phyloP scores from a whole-genome alignment of 768 basidiomycete species.

The Suillus hirtellus region DNA sequence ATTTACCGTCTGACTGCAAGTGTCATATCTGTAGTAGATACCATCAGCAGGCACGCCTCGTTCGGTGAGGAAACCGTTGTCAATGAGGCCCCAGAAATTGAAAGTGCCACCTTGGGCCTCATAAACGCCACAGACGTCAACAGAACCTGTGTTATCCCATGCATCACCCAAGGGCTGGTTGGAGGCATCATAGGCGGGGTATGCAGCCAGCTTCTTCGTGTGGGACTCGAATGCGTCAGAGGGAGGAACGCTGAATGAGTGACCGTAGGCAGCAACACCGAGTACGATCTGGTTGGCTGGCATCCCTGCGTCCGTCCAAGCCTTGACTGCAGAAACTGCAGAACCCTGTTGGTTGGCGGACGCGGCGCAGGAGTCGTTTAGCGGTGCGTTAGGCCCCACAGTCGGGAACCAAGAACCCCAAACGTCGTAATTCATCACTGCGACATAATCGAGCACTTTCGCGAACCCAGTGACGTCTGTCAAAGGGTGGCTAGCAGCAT shows the following conservation, averaged over 20 bases:
- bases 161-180: slow-evolving; percentile 53
- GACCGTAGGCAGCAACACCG: slow-evolving; percentile 81
- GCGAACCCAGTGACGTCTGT: slow-evolving; percentile 73
- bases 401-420: slow-evolving; percentile 52
- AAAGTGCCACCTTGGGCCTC: slow-evolving; percentile 52
- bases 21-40: slow-evolving; percentile 58
- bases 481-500: slow-evolving; percentile 57
- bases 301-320: slow-evolving; percentile 79
- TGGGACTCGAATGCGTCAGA: slow-evolving; percentile 37
- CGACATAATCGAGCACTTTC: slow-evolving; percentile 63
- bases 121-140: slow-evolving; percentile 55
- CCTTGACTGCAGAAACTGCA: slow-evolving; percentile 65
- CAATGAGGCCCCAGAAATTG: slow-evolving; percentile 60
- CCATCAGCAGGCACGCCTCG: slow-evolving; percentile 36
- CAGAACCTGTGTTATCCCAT: slow-evolving; percentile 50
- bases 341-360: slow-evolving; percentile 64
- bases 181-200: slow-evolving; percentile 49
- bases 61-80: slow-evolving; percentile 51
- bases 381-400: slow-evolving; percentile 79
- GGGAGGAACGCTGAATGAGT: slow-evolving; percentile 55
- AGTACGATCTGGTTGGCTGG: slow-evolving; percentile 70
- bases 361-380: slow-evolving; percentile 73
- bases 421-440: slow-evolving; percentile 68
- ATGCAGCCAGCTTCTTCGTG: slow-evolving; percentile 43
- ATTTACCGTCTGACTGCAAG: slow-evolving; percentile 73